These are phyloP conservation scores for Cetradonia linearis DNA, from an alignment of 495 filamentous ascomycete genomes.

Conservation along the genomic window DNA sequence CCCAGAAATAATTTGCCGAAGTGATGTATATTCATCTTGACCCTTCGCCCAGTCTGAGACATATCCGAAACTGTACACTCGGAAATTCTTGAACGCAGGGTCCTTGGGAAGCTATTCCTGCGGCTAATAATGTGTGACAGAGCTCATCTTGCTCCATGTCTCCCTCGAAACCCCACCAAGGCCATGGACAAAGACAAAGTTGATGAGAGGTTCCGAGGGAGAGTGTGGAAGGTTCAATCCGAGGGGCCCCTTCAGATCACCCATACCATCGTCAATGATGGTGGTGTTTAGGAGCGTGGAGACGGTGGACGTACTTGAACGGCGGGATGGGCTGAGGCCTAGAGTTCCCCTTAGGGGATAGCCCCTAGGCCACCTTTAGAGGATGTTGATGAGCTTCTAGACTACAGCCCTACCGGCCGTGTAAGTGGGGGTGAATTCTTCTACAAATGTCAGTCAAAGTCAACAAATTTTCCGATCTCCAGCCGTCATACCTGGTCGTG, in stretches of 20 bases:
- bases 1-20: constrained; percentile 36
- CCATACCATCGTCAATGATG: not conserved
- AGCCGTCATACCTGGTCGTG: not conserved
- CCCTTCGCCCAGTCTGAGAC: constrained; percentile 27
- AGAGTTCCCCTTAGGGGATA: no score
- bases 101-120: constrained; percentile 33
- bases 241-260: constrained; percentile 8
- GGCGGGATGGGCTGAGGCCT: no score
- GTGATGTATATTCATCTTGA: constrained; percentile 34
- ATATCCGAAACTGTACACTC: constrained; percentile 35
- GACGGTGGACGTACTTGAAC: no score
- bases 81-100: constrained; percentile 26
- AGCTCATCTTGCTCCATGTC: constrained; percentile 29
- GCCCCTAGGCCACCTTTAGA: no score
- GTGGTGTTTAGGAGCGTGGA: not conserved
- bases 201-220: constrained; percentile 17
- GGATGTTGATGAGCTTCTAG: no score
- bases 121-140: constrained; percentile 30
- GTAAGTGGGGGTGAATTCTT: no score
- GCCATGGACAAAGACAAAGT: constrained; percentile 35
- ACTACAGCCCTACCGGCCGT: no score
- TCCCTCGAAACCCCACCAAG: constrained; percentile 29
- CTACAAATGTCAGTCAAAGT: not conserved
- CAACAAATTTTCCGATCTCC: not conserved
- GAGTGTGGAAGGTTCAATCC: constrained; percentile 18